Evolutionary conservation across 2,329 filamentous ascomycete species (phyloP).

Genomic region (Verticillium nonalfalfae): DNA sequence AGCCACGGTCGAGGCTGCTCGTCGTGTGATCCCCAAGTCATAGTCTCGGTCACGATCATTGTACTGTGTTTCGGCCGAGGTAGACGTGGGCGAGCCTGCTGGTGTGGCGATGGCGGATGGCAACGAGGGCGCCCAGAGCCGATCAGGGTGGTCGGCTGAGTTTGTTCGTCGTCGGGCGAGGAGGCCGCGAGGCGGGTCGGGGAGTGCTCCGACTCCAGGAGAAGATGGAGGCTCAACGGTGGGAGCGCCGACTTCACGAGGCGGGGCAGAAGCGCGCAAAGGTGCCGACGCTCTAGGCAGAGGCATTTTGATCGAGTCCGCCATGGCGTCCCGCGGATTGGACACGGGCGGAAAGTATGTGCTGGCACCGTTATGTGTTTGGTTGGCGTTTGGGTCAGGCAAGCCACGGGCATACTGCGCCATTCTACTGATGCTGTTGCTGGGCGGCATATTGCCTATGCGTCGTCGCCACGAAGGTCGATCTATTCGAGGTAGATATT

Average conservation of each 20-base stretch:
- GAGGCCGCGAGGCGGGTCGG: conserved; percentile 13
- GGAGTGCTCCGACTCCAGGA: conserved; percentile 11
- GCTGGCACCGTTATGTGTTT: neutral
- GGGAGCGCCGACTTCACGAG: conserved; percentile 16
- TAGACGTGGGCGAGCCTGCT: conserved; percentile 18
- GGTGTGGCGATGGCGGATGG: conserved; percentile 4
- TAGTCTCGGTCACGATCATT: neutral
- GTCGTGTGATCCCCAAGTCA: neutral
- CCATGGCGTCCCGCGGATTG: conserved; percentile 17
- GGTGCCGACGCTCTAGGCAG: conserved; percentile 18
- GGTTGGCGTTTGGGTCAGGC: conserved; percentile 1
- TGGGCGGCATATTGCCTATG: conserved; percentile 9
- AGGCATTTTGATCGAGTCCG: conserved; percentile 27
- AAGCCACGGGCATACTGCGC: conserved; percentile 10
- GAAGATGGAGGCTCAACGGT: conserved; percentile 15
- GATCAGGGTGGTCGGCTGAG: conserved; percentile 18
- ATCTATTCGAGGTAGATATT: neutral
- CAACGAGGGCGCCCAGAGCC: conserved; percentile 6
- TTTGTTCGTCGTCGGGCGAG: conserved; percentile 11
- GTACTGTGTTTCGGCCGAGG: neutral
- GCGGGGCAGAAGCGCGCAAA: conserved; percentile 19
- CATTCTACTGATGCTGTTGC: conserved; percentile 5
- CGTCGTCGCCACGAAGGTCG: too few relatives aligned
- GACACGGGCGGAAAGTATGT: conserved; percentile 1
- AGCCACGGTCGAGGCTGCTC: neutral